Evolutionary conservation across 2,329 filamentous ascomycete species (phyloP).

Genomic region (Aspergillus ibericus): DNA sequence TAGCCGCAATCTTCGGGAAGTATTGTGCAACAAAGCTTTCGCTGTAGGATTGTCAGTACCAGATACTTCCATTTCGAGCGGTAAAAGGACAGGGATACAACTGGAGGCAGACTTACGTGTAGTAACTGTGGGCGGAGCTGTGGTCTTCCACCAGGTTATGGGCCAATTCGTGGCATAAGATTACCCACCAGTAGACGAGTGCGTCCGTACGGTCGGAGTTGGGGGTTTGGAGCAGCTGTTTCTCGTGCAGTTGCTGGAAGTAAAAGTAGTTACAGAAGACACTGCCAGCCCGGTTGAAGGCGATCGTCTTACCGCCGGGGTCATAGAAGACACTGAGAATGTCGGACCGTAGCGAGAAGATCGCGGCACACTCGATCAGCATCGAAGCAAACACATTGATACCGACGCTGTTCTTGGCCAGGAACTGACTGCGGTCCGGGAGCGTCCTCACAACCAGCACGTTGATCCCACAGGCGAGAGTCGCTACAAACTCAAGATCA

Average conservation of each 20-base stretch:
- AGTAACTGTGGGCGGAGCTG: conserved; percentile 77
- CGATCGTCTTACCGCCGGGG: conserved; percentile 74
- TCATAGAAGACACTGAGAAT: conserved; percentile 88
- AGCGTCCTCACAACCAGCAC: conserved; percentile 67
- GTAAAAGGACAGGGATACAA: not conserved
- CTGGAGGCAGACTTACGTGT: conserved; percentile 51
- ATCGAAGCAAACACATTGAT: conserved; percentile 70
- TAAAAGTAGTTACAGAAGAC: conserved; percentile 94
- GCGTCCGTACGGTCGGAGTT: conserved; percentile 63
- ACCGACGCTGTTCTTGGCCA: conserved; percentile 59
- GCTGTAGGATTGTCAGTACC: conserved; percentile 37
- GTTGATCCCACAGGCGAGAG: conserved; percentile 69
- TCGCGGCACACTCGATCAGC: conserved; percentile 65
- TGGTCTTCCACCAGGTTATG: conserved; percentile 86
- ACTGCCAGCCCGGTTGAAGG: conserved; percentile 84
- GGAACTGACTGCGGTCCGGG: conserved; percentile 55
- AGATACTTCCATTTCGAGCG: not conserved
- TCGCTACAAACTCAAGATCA: conserved; percentile 69
- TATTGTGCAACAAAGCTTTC: conserved; percentile 78
- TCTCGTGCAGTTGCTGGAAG: conserved; percentile 75
- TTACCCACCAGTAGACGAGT: conserved; percentile 87
- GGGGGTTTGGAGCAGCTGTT: conserved; percentile 42
- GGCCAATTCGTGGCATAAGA: conserved; percentile 91
- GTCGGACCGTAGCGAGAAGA: conserved; percentile 69
- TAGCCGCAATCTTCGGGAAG: conserved; percentile 67